Evolutionary conservation across 202 grass and related monocot species (phyloP).

Genomic region (Setaria viridis): DNA sequence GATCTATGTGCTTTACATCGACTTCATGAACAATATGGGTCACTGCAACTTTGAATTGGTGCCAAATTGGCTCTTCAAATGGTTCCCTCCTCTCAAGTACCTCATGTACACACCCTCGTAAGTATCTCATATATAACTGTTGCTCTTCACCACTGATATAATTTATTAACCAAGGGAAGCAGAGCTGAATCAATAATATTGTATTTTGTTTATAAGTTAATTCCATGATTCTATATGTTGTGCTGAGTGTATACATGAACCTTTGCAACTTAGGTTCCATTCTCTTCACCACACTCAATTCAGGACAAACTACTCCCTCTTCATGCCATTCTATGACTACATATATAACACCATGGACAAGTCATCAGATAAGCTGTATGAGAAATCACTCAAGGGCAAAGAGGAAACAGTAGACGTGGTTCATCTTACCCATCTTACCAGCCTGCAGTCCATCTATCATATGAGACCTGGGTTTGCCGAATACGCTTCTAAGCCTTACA

Average conservation of each 20-base stretch:
- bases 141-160: background rate
- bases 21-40: conserved; percentile 99
- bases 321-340: conserved; percentile 98
- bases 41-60: conserved; percentile 98
- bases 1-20: conserved; percentile 66
- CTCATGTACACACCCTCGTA: conserved; percentile 99
- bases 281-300: conserved; percentile 97
- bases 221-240: conserved; percentile 5
- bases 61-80: conserved; percentile 71
- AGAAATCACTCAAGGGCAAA: conserved; percentile 63
- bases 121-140: conserved; percentile 46
- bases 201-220: background rate
- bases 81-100: conserved; percentile 89
- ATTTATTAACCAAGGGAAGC: conserved; percentile 6
- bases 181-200: background rate
- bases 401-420: conserved; percentile 71
- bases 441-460: conserved; percentile 80
- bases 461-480: conserved; percentile 78
- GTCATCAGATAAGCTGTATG: conserved; percentile 70
- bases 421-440: conserved; percentile 87
- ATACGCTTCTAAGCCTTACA: conserved; percentile 71
- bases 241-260: background rate
- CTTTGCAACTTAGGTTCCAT: conserved; percentile 65
- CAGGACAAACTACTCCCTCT: conserved; percentile 89
- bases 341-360: conserved; percentile 91